Base-by-base conservation (phyloP, 129 eudicot genomes). In the Flaveria linearis region DNA sequence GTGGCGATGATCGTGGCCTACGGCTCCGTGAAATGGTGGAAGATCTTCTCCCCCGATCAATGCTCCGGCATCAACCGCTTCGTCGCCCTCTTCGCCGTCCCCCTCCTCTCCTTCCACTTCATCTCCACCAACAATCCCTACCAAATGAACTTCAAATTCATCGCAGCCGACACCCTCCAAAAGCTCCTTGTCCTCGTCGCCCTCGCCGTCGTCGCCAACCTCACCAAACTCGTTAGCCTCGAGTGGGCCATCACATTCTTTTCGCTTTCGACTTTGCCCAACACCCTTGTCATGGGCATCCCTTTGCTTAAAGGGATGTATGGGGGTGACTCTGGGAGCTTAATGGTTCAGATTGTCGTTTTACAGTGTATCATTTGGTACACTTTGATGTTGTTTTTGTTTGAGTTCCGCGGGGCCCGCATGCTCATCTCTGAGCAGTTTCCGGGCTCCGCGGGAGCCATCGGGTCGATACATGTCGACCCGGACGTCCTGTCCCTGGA, bases 21-120 rank as follows among this genome's bases (percentile, higher is more conserved):
- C 71, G 97, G 89, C 50, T 91, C 97, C 1, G 97, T 91, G 3
- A 88, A 86, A 70, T 91, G 97, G 97, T 91, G 94, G 97, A 88
- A 88, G 36, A 88, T 91, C 22, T 91, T 91, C 87, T 26, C 97
- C 0, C 97, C 97, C 1, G 97, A 91, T 28, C 97, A 91, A 69
- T 91, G 97, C 64, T 91, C 97, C 52, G 97, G 97, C 16, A 91
- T 91, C 14, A 91, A 91, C 83, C 88, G 97, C 0, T 91, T 91
- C 62, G 97, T 91, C 0, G 97, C 97, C 1, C 85, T 91, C 0
- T 91, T 91, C 46, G 97, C 97, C 7, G 97, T 91, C 20, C 97
- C 97, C 0, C 84, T 91, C 1, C 91, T 91, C 20, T 91, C 97
- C 1, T 91, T 91, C 72, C 97, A 91, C 67, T 91, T 91, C 84